Conservation (phyloP, 306 rosid genomes). For the Ormosia emarginata region DNA sequence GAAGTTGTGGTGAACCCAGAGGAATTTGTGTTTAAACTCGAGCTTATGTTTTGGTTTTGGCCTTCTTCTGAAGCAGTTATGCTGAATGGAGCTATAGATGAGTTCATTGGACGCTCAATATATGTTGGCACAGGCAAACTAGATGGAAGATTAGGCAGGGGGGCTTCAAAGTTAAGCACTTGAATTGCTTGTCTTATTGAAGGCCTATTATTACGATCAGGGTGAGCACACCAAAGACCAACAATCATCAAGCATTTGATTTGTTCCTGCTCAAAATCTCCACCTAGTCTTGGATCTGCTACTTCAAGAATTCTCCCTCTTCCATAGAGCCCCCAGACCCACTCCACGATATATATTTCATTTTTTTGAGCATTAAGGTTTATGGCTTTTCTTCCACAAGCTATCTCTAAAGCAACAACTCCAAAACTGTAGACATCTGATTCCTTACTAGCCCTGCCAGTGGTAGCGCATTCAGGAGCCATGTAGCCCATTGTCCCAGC, state of each 20-base stretch:
- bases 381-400: constrained; percentile 39
- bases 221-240: constrained; percentile 47
- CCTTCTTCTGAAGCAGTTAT: background rate
- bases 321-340: constrained; percentile 48
- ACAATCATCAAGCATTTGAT: constrained; percentile 32
- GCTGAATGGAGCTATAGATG: background rate
- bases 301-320: constrained; percentile 25
- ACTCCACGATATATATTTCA: constrained; percentile 25
- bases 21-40: background rate
- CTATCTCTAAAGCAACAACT: constrained; percentile 38
- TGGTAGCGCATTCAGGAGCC: constrained; percentile 34
- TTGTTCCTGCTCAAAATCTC: constrained; percentile 20
- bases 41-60: background rate
- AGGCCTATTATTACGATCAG: constrained; percentile 25
- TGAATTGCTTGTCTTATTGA: constrained; percentile 34
- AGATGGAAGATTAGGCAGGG: constrained; percentile 23
- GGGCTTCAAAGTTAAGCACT: constrained; percentile 30
- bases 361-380: background rate
- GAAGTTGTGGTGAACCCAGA: constrained; percentile 11
- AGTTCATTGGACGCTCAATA: background rate
- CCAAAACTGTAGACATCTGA: constrained; percentile 39
- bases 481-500: constrained; percentile 47
- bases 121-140: constrained; percentile 21
- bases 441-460: constrained; percentile 24
- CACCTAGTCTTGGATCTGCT: constrained; percentile 23